These are phyloP conservation scores for Macrolepiota albuminosa DNA, from an alignment of 768 basidiomycete genomes.

Conservation along the genomic window DNA sequence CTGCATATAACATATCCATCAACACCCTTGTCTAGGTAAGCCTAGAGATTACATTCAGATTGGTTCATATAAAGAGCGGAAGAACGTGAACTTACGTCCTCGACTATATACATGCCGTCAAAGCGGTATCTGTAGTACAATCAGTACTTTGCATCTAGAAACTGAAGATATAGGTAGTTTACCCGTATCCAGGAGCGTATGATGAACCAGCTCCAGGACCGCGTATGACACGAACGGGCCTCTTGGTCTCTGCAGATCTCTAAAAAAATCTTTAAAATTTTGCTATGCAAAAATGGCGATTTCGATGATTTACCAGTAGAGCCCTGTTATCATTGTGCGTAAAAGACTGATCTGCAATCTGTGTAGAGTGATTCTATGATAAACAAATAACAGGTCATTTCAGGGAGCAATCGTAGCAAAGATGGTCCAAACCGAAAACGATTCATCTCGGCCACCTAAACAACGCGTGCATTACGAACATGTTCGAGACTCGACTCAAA, in stretches of 20 bases:
- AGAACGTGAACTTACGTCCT: conserved; percentile 20
- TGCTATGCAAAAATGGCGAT: neutral
- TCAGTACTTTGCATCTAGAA: neutral
- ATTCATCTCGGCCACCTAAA: conserved; percentile 18
- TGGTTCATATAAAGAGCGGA: neutral
- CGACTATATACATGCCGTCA: conserved; percentile 37
- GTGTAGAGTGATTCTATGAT: conserved; percentile 17
- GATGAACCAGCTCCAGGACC: conserved; percentile 20
- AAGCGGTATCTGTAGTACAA: conserved; percentile 31
- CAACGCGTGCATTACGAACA: neutral
- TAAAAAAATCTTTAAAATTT: conserved; percentile 5
- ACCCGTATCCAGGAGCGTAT: conserved; percentile 33
- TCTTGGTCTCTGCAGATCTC: conserved; percentile 25
- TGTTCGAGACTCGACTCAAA: neutral
- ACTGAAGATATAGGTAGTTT: neutral
- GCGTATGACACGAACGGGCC: conserved; percentile 39
- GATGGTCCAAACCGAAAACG: conserved; percentile 13
- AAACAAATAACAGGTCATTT: neutral
- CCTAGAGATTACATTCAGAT: conserved; percentile 14
- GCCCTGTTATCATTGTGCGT: conserved; percentile 28
- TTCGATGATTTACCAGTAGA: conserved; percentile 20
- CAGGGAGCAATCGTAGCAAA: neutral
- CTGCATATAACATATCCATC: conserved; percentile 27
- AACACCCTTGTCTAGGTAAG: conserved; percentile 22
- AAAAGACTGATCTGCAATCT: conserved; percentile 31